Evolutionary conservation across 108 stramenopile genomes (phyloP), one percentile per base, ranked within the genome.

Genomic region (Cyclostephanos invisitatus): DNA sequence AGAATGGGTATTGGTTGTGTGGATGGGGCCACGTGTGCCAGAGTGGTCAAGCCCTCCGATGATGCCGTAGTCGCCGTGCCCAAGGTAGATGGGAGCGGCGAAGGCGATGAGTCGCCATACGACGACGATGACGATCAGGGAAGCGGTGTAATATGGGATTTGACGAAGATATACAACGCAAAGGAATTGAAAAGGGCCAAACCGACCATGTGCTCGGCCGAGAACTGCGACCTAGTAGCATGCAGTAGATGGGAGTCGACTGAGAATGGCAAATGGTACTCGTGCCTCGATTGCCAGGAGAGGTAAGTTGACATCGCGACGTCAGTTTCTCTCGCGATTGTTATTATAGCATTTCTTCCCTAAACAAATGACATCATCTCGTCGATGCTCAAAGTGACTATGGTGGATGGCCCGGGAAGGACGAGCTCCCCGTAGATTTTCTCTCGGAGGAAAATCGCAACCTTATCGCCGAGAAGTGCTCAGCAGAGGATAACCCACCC

Each of bases 381-480:
- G 12, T 46, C n/a, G 25, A 9, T 24, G 53, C 7, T 44, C 40
- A 46, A 35, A 57, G 70, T 14, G 86, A 89, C 29, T 91, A 77
- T 74, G 88, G 73, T 42, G 88, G 91, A 46, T 89, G 84, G 83
- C 91, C 91, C 10, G 74, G 60, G 18, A 54, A 62, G 24, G 48
- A 73, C 21, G 86, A 87, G 25, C 22, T 86, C n/a, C 87, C 87
- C 15, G 20, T 85, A 21, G 80, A 78, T 25, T 70, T 54, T 58
- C 62, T 91, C 50, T 81, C 75, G 17, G 74, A 84, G 5, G 84
- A 86, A 21, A 85, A 86, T 68, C 57, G 82, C 22, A 35, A 57
- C 2, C 38, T 87, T 36, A 89, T 91, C 44, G 73, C 68, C 7
- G 64, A 75, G 55, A 87, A 85, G 70, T 91, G 90, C 56, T 83